phyloP scores from a whole-genome alignment of 2,329 filamentous ascomycete genomes.

The Apiospora malaysiana region DNA sequence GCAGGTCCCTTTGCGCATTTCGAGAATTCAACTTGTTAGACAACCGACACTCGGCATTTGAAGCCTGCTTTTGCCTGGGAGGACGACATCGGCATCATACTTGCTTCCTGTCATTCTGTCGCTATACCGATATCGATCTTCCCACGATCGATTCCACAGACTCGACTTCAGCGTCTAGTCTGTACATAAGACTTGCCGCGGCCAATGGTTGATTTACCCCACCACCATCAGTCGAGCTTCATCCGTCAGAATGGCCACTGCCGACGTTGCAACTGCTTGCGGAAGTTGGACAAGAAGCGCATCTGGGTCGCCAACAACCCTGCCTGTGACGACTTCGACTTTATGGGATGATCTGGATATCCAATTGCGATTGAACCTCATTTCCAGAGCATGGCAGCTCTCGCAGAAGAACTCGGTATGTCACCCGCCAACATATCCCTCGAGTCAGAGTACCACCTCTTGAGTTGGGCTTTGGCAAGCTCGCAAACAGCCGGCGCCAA shows the following conservation, averaged over 20 bases:
- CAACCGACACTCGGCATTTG: not conserved
- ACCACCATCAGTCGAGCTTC: constrained; percentile 49
- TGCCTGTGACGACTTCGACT: constrained; percentile 39
- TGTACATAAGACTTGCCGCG: constrained; percentile 42
- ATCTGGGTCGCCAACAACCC: constrained; percentile 45
- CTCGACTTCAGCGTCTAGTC: constrained; percentile 28
- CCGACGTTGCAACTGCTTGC: constrained; percentile 52
- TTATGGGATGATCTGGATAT: constrained; percentile 45
- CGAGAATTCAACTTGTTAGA: constrained; percentile 7
- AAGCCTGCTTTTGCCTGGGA: not conserved
- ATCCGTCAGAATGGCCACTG: constrained; percentile 61
- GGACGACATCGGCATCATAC: not conserved
- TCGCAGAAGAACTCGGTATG: constrained; percentile 40
- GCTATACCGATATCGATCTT: not conserved
- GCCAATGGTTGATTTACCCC: constrained; percentile 58
- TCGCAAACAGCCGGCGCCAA: constrained; percentile 7
- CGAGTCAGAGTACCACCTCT: not conserved
- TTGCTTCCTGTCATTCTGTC: not conserved
- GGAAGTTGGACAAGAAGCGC: constrained; percentile 49
- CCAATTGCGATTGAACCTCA: constrained; percentile 43
- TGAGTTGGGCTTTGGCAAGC: constrained; percentile 1
- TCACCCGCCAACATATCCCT: constrained; percentile 10
- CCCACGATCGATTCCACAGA: not conserved
- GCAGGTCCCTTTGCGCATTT: constrained; percentile 13
- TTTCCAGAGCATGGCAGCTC: constrained; percentile 49